Evolutionary conservation across 164 flowering plant genomes (phyloP), one percentile per base, ranked within the genome.

Genomic region (Tetracentron sinense): DNA sequence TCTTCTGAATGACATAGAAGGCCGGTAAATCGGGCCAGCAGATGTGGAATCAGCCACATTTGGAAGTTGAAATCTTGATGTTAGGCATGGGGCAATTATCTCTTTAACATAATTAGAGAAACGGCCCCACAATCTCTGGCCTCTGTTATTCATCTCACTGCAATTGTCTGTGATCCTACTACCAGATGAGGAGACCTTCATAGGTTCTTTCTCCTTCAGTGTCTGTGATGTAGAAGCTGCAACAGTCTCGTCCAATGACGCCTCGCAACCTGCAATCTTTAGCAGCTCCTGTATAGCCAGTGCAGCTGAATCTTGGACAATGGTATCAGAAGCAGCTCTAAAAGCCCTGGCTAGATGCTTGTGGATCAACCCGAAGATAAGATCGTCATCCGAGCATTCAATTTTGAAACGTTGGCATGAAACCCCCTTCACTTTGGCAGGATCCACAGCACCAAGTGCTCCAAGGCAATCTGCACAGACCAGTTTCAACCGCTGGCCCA

Each of bases 391-490:
- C 16, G 99, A 95, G 72, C 99, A 95, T 66, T 91, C 87, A 74
- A 95, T 95, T 72, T 89, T 89, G 74, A 95, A 89, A 53, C 97
- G 88, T 62, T 80, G 80, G 63, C 82, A 88, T 30, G 89, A 72
- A 67, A 72, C 46, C 27, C 75, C 83, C 74, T 80, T 85, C 44
- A 95, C 81, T 78, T 90, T 95, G 44, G 99, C 96, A 66, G 99
- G 99, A 69, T 95, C 99, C 69, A 95, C 89, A 19, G 99, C 97
- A 65, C 99, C 97, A 30, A 95, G 78, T 17, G 92, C 86, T 67
- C 99, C 97, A 70, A 95, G 85, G 74, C 99, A 95, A 81, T 95
- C 96, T 29, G 97, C 99, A 83, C 94, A 95, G 22, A 84, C 85
- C 75, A 95, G 69, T 75, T 92, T 95, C 68, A 95, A 68, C 62